These are phyloP conservation scores for Cicer cuneatum DNA, from an alignment of 306 rosid genomes.

Conservation along the genomic window DNA sequence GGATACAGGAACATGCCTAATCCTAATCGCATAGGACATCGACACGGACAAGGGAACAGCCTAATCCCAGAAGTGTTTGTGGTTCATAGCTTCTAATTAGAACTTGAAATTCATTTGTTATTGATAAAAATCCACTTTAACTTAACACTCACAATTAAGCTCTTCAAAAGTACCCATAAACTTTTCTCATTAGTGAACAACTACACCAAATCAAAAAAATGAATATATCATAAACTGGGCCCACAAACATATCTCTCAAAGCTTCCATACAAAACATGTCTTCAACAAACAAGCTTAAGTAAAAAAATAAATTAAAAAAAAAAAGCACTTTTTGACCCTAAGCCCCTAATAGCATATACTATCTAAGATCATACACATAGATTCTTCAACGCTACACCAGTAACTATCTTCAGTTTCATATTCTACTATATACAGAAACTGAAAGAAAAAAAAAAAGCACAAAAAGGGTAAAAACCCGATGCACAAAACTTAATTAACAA, in stretches of 20 bases:
- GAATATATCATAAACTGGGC: conserved; percentile 17
- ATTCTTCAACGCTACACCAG: conserved; percentile 41
- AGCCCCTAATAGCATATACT: conserved; percentile 11
- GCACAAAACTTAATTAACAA: background rate
- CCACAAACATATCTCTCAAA: conserved; percentile 26
- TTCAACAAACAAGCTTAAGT: conserved; percentile 33
- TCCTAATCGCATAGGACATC: too few relatives aligned
- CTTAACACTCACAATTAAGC: background rate
- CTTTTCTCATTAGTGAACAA: conserved; percentile 9
- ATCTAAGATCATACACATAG: conserved; percentile 37
- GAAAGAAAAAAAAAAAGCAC: background rate
- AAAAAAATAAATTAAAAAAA: background rate
- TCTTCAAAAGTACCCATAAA: conserved; percentile 22
- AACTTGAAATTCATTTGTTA: conserved; percentile 27
- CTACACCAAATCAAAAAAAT: conserved; percentile 30
- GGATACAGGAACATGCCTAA: too few relatives aligned
- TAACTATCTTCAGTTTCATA: conserved; percentile 40
- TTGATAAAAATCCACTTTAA: conserved; percentile 6
- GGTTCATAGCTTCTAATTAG: background rate
- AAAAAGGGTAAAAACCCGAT: conserved; percentile 18
- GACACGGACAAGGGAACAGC: too few relatives aligned
- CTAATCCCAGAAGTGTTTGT: too few relatives aligned
- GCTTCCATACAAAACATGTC: conserved; percentile 37
- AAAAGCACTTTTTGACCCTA: background rate
- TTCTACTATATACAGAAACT: conserved; percentile 35